These are phyloP conservation scores for Candida dubliniensis DNA, from an alignment of 1,139 yeast species.

Conservation along the genomic window DNA sequence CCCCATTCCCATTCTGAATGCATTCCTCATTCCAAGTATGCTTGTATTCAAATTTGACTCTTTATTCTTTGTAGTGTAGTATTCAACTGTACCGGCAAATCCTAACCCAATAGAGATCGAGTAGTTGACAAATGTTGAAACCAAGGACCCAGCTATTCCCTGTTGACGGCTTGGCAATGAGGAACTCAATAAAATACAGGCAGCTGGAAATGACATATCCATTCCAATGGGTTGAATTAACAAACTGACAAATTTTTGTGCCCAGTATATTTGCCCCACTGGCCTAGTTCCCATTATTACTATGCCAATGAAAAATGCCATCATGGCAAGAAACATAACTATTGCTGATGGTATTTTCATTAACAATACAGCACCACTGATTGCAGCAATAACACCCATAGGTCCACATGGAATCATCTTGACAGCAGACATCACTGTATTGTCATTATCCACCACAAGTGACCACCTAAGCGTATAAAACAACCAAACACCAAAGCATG, in stretches of 20 bases:
- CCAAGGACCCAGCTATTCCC: slow-evolving; percentile 66
- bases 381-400: slow-evolving; percentile 49
- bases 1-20: slow-evolving; percentile 53
- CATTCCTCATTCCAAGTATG: slow-evolving; percentile 41
- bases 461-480: slow-evolving; percentile 44
- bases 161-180: slow-evolving; percentile 55
- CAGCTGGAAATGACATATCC: slow-evolving; percentile 70
- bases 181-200: slow-evolving; percentile 50
- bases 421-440: slow-evolving; percentile 40
- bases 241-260: slow-evolving; percentile 49
- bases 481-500: slow-evolving; percentile 60
- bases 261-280: slow-evolving; percentile 51
- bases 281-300: slow-evolving; percentile 47
- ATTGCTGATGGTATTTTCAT: slow-evolving; percentile 38
- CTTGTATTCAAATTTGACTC: slow-evolving; percentile 23
- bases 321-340: slow-evolving; percentile 47
- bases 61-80: slow-evolving; percentile 35
- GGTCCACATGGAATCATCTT: slow-evolving; percentile 40
- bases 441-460: slow-evolving; percentile 26
- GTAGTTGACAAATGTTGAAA: slow-evolving; percentile 61
- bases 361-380: slow-evolving; percentile 40
- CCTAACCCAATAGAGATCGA: slow-evolving; percentile 66
- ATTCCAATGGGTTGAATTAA: slow-evolving; percentile 56
- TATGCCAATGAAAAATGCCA: slow-evolving; percentile 41
- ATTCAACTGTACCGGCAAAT: slow-evolving; percentile 61